These are phyloP conservation scores for Pelargonium citronellum DNA, from an alignment of 441 rosid species.

Conservation along the genomic window DNA sequence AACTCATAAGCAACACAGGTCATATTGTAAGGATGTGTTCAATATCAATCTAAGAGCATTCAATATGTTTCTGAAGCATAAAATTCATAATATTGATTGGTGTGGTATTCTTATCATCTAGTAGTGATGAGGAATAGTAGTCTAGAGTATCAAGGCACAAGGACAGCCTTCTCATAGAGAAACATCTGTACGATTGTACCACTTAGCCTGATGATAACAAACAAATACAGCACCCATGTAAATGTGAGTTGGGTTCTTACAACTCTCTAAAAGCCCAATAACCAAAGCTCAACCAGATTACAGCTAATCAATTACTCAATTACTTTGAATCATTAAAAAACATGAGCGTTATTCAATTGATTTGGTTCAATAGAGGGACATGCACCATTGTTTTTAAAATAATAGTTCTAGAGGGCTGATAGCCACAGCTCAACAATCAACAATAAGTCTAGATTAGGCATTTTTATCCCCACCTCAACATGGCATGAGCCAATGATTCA, in stretches of 20 bases:
- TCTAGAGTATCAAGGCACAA: no score
- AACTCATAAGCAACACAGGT: not conserved
- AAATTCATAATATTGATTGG: not conserved
- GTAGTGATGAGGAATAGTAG: no score
- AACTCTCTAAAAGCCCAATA: not conserved
- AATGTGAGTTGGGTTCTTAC: not conserved
- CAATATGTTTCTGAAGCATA: not conserved
- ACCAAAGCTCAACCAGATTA: not conserved
- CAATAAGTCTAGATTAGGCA: not conserved
- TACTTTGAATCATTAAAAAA: no score
- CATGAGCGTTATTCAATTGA: no score
- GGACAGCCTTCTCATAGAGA: no score
- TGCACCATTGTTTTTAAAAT: not conserved
- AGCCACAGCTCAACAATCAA: not conserved
- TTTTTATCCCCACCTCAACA: not conserved
- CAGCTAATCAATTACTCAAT: no score
- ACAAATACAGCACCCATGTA: not conserved
- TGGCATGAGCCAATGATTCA: not conserved
- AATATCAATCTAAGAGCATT: not conserved
- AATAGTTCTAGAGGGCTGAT: not conserved
- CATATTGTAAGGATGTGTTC: not conserved
- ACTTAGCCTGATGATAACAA: not conserved
- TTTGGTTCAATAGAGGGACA: not conserved
- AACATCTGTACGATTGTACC: not conserved
- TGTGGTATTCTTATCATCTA: not conserved